Evolutionary conservation across 164 flowering plant species (phyloP), one percentile per base, ranked within the genome.

Genomic region (Kingdonia uniflora): DNA sequence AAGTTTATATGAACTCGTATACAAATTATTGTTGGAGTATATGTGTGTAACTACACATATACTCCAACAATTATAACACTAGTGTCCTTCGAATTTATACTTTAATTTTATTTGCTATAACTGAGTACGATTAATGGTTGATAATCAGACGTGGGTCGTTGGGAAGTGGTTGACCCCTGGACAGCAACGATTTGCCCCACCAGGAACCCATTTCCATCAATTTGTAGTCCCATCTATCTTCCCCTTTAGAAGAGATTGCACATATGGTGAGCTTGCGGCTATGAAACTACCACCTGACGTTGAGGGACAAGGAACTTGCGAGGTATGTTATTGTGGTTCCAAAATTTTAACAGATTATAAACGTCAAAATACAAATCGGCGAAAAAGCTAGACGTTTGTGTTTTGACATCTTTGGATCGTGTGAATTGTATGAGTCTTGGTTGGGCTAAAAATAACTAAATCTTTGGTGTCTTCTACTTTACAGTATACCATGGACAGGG

Each of bases 181-280:
- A 48, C 70, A 82, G 61, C 97, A 90, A 60, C 76, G 66, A 12
- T 85, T 87, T 85, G 97, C 97, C 0, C 91, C 97, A 43, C 5
- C 68, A 0, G 97, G 97, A 24, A 76, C 97, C 13, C 91, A 78
- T 66, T 90, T 90, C 64, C 89, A 90, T 60, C 95, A 90, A 55
- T 90, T 90, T 67, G 98, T 88, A 16, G 98, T 88, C 19, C 98
- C 98, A 29, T 80, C 89, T 0, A 79, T 92, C 20, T 53, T 82
- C 26, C 51, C 71, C 7, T 78, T 79, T 29, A 73, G 98, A 58
- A 73, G 81, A 57, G 84, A 88, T 48, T 92, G 98, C 67, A 85
- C 81, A 7, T 92, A 88, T 42, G 90, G 94, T 17, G 78, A 80
- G 26, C 81, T 92, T 35, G 98, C 98, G 0, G 96, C 98, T 65